phyloP scores from a whole-genome alignment of 108 stramenopile species.

The Skeletonema tropicum region DNA sequence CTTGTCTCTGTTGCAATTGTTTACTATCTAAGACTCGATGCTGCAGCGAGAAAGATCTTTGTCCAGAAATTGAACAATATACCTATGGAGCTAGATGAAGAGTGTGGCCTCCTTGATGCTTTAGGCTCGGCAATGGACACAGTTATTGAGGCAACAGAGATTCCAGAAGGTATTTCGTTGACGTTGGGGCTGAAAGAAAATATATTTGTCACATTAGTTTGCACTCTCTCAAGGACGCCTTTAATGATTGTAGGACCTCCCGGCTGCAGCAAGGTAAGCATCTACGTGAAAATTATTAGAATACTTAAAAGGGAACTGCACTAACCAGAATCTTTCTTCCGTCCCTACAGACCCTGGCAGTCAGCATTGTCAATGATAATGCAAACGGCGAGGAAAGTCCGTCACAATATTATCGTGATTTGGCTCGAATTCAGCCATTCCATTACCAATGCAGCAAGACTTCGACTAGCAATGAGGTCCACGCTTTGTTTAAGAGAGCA shows the following conservation, averaged over 20 bases:
- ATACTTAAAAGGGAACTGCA: not conserved
- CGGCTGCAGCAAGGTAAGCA: not conserved
- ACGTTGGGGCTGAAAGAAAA: constrained; percentile 38
- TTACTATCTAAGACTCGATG: constrained; percentile 31
- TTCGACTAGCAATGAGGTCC: constrained; percentile 41
- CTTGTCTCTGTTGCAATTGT: constrained; percentile 28
- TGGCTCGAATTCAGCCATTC: constrained; percentile 35
- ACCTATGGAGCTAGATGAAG: constrained; percentile 16
- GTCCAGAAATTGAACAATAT: constrained; percentile 15
- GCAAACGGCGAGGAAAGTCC: constrained; percentile 42
- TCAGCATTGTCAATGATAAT: constrained; percentile 41
- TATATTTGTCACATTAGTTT: constrained; percentile 34
- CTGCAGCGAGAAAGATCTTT: constrained; percentile 11
- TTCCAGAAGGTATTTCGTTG: constrained; percentile 28
- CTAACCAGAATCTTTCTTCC: not conserved
- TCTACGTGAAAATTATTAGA: not conserved
- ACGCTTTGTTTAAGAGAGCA: constrained; percentile 28
- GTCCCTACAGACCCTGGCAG: constrained; percentile 24
- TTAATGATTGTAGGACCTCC: constrained; percentile 35
- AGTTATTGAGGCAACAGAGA: constrained; percentile 13
- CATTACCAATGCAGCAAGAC: constrained; percentile 44
- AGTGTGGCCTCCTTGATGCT: constrained; percentile 8
- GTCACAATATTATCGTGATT: constrained; percentile 14
- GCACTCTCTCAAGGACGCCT: constrained; percentile 23
- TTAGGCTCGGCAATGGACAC: constrained; percentile 26